A percentile compares a stretch with the other conserved stretches of the same genome.
Conservation (phyloP, 2,329 filamentous ascomycete genomes). For the Neurospora sp. region DNA sequence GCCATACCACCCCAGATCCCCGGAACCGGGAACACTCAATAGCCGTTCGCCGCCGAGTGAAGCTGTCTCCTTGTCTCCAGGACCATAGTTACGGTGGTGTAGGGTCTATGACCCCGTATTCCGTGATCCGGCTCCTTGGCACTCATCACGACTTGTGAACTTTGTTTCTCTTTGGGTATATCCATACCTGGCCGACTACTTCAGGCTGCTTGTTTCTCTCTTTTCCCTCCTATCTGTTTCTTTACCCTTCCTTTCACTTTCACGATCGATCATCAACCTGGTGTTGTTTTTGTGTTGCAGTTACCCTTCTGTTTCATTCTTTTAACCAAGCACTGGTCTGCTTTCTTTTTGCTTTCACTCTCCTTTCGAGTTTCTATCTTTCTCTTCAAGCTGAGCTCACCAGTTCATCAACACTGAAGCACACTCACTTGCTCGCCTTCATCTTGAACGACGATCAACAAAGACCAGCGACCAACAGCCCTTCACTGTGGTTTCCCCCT, state of each 20-base stretch:
- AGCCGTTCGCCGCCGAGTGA: slow-evolving; percentile 14
- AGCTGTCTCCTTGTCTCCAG: slow-evolving; percentile 11
- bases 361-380: neutral
- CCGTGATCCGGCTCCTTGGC: neutral
- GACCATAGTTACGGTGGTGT: neutral
- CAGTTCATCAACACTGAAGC: neutral
- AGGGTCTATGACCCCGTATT: neutral
- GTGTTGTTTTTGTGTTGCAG: slow-evolving; percentile 10
- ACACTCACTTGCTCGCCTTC: neutral
- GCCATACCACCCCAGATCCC: slow-evolving; percentile 7
- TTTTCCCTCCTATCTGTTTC: slow-evolving; percentile 6
- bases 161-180: slow-evolving; percentile 6
- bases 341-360: slow-evolving; percentile 26
- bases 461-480: neutral
- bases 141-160: neutral
- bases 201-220: slow-evolving; percentile 3
- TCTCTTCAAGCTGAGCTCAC: neutral
- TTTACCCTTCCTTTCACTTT: slow-evolving; percentile 5
- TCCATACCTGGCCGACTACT: slow-evolving; percentile 16
- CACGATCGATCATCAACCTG: slow-evolving; percentile 11
- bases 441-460: neutral
- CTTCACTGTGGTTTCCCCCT: neutral
- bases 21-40: slow-evolving; percentile 20
- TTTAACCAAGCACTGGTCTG: slow-evolving; percentile 41
- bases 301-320: slow-evolving; percentile 21